These are phyloP conservation scores for Cornus kousa DNA, from an alignment of 148 eudicot species.

Conservation along the genomic window DNA sequence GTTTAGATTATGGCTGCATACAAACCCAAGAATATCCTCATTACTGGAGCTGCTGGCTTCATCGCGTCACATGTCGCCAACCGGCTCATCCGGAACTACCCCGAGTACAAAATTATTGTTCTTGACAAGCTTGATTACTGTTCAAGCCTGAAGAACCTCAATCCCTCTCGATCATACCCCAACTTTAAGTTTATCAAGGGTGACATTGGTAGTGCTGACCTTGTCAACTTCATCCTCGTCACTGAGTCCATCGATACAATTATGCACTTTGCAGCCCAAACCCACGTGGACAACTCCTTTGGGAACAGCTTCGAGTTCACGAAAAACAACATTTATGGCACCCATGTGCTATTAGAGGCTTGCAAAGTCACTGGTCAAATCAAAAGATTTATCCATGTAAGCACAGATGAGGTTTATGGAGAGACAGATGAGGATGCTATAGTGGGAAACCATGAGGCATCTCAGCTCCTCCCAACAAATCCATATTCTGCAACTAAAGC, in stretches of 20 bases:
- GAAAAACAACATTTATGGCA: constrained; percentile 14
- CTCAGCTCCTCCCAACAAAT: constrained; percentile 20
- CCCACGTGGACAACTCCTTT: constrained; percentile 17
- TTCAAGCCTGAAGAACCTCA: constrained; percentile 17
- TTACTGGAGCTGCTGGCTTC: constrained; percentile 23
- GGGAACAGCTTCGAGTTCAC: constrained; percentile 21
- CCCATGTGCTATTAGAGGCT: constrained; percentile 18
- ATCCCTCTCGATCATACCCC: constrained; percentile 14
- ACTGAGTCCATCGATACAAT: constrained; percentile 17
- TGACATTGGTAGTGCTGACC: constrained; percentile 18
- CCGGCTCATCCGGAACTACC: constrained; percentile 17
- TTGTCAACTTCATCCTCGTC: constrained; percentile 11
- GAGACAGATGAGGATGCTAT: constrained; percentile 19
- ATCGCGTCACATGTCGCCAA: constrained; percentile 19
- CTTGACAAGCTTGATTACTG: constrained; percentile 20
- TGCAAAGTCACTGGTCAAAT: constrained; percentile 20
- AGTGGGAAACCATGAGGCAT: constrained; percentile 18
- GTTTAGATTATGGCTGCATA: constrained; percentile 10
- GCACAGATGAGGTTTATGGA: constrained; percentile 19
- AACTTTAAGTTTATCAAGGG: constrained; percentile 19
- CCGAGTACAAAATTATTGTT: constrained; percentile 10
- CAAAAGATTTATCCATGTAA: constrained; percentile 17
- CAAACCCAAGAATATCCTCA: constrained; percentile 14
- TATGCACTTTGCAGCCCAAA: constrained; percentile 23
- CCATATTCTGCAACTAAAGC: constrained; percentile 22